phyloP scores from a whole-genome alignment of 495 filamentous ascomycete genomes.

The Neurospora sp. region DNA sequence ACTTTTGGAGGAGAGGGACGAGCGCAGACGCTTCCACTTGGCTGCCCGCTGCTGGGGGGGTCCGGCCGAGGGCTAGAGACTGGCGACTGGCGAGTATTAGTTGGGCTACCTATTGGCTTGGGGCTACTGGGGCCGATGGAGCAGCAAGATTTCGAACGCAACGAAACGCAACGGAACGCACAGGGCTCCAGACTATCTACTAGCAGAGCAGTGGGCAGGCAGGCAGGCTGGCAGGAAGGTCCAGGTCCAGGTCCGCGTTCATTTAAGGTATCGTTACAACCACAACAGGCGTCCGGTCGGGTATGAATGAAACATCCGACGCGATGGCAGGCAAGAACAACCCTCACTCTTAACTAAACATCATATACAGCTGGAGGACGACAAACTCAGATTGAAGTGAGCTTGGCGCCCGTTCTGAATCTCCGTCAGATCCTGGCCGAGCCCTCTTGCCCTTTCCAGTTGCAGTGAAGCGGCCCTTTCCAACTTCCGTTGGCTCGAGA shows the following conservation, averaged over 20 bases:
- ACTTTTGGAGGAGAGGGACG: slow-evolving; percentile 20
- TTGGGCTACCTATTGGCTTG: background rate
- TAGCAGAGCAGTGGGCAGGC: background rate
- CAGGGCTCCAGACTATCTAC: background rate
- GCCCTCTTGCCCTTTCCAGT: background rate
- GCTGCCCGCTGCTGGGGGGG: background rate
- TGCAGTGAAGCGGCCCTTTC: background rate
- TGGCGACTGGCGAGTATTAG: background rate
- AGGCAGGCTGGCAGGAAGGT: background rate
- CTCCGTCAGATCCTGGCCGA: background rate
- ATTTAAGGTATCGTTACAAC: background rate
- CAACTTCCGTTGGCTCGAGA: background rate
- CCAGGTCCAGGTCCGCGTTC: background rate
- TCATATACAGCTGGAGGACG: background rate
- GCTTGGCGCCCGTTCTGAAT: background rate
- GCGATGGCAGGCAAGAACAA: background rate
- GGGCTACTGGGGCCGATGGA: background rate
- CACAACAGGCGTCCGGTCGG: background rate
- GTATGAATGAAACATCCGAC: background rate
- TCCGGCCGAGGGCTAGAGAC: background rate
- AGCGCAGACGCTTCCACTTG: background rate
- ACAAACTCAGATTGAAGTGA: background rate
- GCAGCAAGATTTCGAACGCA: background rate
- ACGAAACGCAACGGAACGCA: background rate
- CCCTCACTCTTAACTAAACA: background rate